A percentile compares a stretch with the other conserved stretches of the same genome.
These are phyloP conservation scores for Haplosporangium sp. DNA, from an alignment of 371 early-diverging fungal species.

Conservation along the genomic window DNA sequence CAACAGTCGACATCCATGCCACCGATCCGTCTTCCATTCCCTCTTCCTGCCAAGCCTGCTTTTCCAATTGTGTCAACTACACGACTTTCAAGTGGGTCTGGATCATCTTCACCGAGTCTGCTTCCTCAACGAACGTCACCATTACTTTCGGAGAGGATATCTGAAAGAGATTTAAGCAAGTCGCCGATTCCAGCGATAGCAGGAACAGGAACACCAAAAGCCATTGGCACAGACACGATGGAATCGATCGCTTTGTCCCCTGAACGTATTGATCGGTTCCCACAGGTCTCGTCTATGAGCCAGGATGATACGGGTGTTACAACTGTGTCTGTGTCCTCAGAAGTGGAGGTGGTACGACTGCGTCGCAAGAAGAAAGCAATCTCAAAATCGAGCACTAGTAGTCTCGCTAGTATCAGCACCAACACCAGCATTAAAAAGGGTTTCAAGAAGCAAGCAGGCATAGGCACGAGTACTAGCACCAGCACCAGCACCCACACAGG, in stretches of 20 bases:
- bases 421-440: constrained; percentile 15
- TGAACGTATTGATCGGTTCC: constrained; percentile 35
- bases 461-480: not conserved
- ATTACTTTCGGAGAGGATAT: constrained; percentile 3
- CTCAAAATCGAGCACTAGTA: constrained; percentile 35
- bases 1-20: not conserved
- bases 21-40: constrained; percentile 29
- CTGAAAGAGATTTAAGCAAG: not conserved
- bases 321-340: constrained; percentile 2
- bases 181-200: constrained; percentile 2
- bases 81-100: constrained; percentile 18
- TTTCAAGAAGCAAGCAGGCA: not conserved
- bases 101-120: constrained; percentile 19
- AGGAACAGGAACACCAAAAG: not conserved
- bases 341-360: constrained; percentile 45
- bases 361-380: constrained; percentile 43
- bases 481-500: not conserved
- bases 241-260: not conserved
- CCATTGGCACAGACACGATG: not conserved
- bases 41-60: constrained; percentile 45
- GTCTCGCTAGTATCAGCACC: constrained; percentile 32
- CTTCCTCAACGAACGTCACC: constrained; percentile 13
- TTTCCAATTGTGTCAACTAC: constrained; percentile 34
- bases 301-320: constrained; percentile 16
- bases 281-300: constrained; percentile 18